Evolutionary conservation across 78 protist species (phyloP), one percentile per base, ranked within the genome.

Genomic region (Acrasis kona): DNA sequence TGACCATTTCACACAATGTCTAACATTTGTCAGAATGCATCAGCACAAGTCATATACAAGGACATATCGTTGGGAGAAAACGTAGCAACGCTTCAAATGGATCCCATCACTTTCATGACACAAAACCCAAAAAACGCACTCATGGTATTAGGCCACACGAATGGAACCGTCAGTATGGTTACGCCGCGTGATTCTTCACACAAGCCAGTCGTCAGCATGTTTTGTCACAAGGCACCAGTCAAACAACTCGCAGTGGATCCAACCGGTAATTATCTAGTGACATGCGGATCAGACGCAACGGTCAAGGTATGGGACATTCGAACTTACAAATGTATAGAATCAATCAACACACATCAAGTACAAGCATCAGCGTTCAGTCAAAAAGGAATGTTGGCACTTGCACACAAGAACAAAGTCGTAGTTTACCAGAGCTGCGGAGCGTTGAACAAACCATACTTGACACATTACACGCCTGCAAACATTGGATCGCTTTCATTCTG

Each of bases 231-330:
- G 39, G 81, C 84, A 6, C 72, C 90, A 8, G 70, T 90, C 65
- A 32, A 12, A 0, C 77, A 65, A 32, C 3, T 87, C 10, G 87
- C 88, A 2, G 39, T 89, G 27, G 87, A 86, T 41, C 65, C 12
- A 2, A n/a, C 74, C 1, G 96, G 96, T 5, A 32, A 58, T 57
- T 82, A 37, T 38, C 41, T 93, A 82, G 88, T 41, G 5, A 87
- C 93, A 6, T 57, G 88, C 1, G 95, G 93, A 3, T 39, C 66
- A 29, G 97, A 93, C 78, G 68, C 84, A 8, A 65, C 12, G 65
- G 61, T 96, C 72, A 87, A 90, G 61, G 79, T 96, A 35, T 97
- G 97, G 94, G 99, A 97, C 50, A 29, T 93, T 10, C 76, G 99
- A 27, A 96, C 84, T 19, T 90, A 70, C 73, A 77, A 78, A 75